These are phyloP conservation scores for Vaccinium vitisidaea DNA, from an alignment of 148 eudicot species.

Conservation along the genomic window DNA sequence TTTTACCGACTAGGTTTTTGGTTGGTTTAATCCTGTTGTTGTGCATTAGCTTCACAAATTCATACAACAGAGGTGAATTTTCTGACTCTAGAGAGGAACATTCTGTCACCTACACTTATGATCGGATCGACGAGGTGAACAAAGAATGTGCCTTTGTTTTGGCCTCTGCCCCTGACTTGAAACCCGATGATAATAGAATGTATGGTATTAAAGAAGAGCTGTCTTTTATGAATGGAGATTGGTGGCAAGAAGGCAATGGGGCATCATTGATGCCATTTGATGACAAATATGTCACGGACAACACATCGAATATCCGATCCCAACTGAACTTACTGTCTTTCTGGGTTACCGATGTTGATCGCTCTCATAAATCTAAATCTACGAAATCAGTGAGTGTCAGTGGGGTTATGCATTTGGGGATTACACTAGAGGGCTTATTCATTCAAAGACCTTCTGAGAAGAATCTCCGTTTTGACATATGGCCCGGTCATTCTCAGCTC, in stretches of 20 bases:
- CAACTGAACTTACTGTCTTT: constrained; percentile 57
- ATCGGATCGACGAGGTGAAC: constrained; percentile 63
- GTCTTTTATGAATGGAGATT: constrained; percentile 80
- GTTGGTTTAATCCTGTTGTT: constrained; percentile 34
- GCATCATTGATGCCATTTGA: constrained; percentile 79
- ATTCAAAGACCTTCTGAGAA: constrained; percentile 23
- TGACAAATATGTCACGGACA: constrained; percentile 28
- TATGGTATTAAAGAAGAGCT: constrained; percentile 48
- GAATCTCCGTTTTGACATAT: constrained; percentile 46
- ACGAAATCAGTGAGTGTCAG: constrained; percentile 50
- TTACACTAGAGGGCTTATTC: constrained; percentile 45
- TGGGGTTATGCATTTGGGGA: constrained; percentile 59
- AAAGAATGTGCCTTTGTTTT: constrained; percentile 52
- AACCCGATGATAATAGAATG: constrained; percentile 41
- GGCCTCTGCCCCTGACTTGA: constrained; percentile 44
- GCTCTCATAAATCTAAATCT: constrained; percentile 38
- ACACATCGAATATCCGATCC: constrained; percentile 22
- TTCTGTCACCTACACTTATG: constrained; percentile 40
- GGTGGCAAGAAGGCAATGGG: constrained; percentile 59
- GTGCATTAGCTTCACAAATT: constrained; percentile 29
- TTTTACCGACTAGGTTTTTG: constrained; percentile 16
- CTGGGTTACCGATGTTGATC: constrained; percentile 62
- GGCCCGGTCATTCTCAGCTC: constrained; percentile 60
- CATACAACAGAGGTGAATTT: constrained; percentile 22
- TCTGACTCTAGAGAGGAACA: constrained; percentile 19